Evolutionary conservation across 352 stramenopile species (phyloP).

Genomic region (Thraustochytrium sp.): DNA sequence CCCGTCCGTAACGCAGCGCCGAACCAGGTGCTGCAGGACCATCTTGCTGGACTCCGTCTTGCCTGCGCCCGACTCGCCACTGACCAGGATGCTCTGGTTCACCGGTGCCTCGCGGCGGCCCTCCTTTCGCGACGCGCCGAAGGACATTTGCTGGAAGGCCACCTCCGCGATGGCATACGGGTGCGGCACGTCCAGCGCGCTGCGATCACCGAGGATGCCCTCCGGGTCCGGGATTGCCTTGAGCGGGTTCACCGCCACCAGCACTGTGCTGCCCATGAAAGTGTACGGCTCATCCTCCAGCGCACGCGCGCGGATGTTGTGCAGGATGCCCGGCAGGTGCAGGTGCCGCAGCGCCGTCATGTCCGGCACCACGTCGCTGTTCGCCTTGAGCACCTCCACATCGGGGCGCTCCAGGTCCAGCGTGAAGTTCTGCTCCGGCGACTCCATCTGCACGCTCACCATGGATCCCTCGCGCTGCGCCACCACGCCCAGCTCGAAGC

Average conservation of each 20-base stretch:
- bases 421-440: not conserved
- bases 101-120: slow-evolving; percentile 1
- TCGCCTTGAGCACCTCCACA: slow-evolving; percentile 38
- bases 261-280: slow-evolving; percentile 80
- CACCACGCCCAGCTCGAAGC: slow-evolving; percentile 23
- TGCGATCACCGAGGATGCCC: not conserved
- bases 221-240: slow-evolving; percentile 66
- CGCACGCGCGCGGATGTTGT: slow-evolving; percentile 74
- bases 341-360: slow-evolving; percentile 83
- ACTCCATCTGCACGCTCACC: not conserved
- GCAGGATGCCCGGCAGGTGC: slow-evolving; percentile 73
- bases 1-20: not conserved
- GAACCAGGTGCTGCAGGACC: slow-evolving; percentile 39
- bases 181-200: slow-evolving; percentile 61
- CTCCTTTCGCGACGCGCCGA: not conserved
- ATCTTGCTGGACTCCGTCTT: slow-evolving; percentile 77
- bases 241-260: slow-evolving; percentile 84
- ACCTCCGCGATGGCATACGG: slow-evolving; percentile 78
- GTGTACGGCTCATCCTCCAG: slow-evolving; percentile 79
- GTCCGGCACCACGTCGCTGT: slow-evolving; percentile 55
- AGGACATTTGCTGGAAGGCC: slow-evolving; percentile 82
- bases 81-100: slow-evolving; percentile 80
- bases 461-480: slow-evolving; percentile 15
- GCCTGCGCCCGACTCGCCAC: slow-evolving; percentile 81
- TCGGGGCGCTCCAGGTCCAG: slow-evolving; percentile 30